Evolutionary conservation across 192 early-diverging fungal species (phyloP).

Genomic region (Rhizophagus sp.): DNA sequence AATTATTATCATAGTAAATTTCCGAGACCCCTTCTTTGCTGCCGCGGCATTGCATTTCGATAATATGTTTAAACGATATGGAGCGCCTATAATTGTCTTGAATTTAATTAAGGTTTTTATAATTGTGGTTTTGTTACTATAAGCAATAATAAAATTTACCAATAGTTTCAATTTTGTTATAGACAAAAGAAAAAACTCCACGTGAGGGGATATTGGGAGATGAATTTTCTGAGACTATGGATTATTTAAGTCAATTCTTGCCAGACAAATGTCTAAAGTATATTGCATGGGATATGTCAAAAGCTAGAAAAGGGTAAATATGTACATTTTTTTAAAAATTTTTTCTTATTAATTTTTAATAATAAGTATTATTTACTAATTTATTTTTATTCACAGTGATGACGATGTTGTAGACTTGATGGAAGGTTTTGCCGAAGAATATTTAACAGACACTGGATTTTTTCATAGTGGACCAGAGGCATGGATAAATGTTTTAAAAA

Average conservation of each 20-base stretch:
- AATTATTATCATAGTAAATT: slow-evolving; percentile 58
- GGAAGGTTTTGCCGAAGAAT: slow-evolving; percentile 86
- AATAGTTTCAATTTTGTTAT: slow-evolving; percentile 11
- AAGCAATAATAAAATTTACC: not conserved
- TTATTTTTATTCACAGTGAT: slow-evolving; percentile 30
- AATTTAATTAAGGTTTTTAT: slow-evolving; percentile 83
- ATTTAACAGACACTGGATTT: slow-evolving; percentile 83
- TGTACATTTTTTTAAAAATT: not conserved
- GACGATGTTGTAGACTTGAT: slow-evolving; percentile 89
- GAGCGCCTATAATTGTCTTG: slow-evolving; percentile 87
- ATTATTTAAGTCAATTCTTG: slow-evolving; percentile 90
- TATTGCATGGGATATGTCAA: slow-evolving; percentile 97
- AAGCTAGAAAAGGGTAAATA: slow-evolving; percentile 81
- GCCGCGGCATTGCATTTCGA: slow-evolving; percentile 93
- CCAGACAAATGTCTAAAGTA: slow-evolving; percentile 82
- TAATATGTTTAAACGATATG: slow-evolving; percentile 90
- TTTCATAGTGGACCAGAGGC: slow-evolving; percentile 89
- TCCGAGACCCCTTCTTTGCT: slow-evolving; percentile 90
- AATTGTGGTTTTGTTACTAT: not conserved
- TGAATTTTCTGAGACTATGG: slow-evolving; percentile 80
- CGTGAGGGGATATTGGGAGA: slow-evolving; percentile 86
- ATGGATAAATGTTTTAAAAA: slow-evolving; percentile 27
- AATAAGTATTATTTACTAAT: not conserved
- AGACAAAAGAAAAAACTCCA: slow-evolving; percentile 84
- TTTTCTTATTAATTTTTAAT: not conserved